Percentiles rank a stretch among this genome's conserved stretches.
Evolutionary conservation across 2,329 filamentous ascomycete genomes (phyloP).

Genomic region (Podosphaera fusca): DNA sequence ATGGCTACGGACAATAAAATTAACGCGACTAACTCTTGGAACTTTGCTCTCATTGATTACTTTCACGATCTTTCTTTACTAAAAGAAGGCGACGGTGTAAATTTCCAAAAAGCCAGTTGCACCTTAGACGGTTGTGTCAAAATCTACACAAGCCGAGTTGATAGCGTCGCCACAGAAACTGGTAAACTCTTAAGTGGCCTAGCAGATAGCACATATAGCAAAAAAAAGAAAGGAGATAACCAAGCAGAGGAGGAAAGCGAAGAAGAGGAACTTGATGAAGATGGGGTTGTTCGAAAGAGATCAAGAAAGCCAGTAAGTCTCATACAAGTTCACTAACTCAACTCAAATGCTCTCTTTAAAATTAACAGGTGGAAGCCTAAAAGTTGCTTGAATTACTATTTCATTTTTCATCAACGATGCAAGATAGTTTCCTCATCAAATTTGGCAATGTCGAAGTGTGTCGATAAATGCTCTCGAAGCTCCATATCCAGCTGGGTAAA

Average conservation of each 20-base stretch:
- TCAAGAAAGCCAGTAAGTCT: conserved; percentile 48
- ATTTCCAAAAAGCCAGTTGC: conserved; percentile 96
- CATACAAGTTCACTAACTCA: no score
- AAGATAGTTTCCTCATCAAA: no score
- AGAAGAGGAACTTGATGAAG: conserved; percentile 36
- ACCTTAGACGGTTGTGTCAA: conserved; percentile 96
- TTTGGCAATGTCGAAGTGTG: no score
- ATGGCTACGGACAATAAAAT: conserved; percentile 99
- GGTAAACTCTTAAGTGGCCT: conserved; percentile 84
- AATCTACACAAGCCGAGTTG: conserved; percentile 94
- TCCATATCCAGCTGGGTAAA: no score
- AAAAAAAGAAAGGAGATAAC: conserved; percentile 46
- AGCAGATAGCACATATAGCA: conserved; percentile 58
- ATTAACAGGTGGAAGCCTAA: no score
- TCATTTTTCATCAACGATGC: no score
- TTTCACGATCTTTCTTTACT: conserved; percentile 97
- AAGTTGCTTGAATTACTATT: no score
- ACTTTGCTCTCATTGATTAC: conserved; percentile 98
- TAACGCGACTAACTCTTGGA: conserved; percentile 96
- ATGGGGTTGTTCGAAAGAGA: conserved; percentile 33
- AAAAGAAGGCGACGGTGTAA: conserved; percentile 89
- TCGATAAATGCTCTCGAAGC: no score
- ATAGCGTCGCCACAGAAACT: conserved; percentile 93
- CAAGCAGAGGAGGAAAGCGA: conserved; percentile 43
- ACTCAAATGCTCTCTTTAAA: no score